phyloP scores from a whole-genome alignment of 768 basidiomycete species.

The Hygrocybe punicea region DNA sequence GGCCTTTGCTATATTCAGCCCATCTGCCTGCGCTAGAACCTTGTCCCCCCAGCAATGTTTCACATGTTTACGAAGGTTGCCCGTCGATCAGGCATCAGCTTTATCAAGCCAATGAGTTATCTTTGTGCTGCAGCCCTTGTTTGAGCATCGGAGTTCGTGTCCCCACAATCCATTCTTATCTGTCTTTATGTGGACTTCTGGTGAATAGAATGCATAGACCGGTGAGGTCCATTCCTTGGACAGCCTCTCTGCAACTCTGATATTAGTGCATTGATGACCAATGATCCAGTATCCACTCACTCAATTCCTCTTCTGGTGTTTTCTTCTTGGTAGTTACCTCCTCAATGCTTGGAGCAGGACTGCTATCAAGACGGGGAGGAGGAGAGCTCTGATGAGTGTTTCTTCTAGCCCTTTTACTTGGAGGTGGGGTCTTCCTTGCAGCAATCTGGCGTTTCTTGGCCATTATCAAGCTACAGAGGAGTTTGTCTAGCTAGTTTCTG shows the following conservation, averaged over 20 bases:
- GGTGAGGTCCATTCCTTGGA: constrained; percentile 25
- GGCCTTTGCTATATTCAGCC: background rate
- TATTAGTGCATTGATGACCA: background rate
- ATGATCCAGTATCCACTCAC: background rate
- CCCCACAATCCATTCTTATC: constrained; percentile 7
- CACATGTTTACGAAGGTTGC: constrained; percentile 28
- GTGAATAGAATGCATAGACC: constrained; percentile 28
- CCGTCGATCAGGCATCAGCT: constrained; percentile 23
- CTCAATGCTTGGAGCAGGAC: background rate
- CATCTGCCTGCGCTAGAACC: background rate
- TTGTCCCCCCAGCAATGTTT: background rate
- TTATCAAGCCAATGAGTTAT: constrained; percentile 22
- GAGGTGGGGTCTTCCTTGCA: too few relatives aligned
- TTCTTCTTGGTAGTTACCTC: background rate
- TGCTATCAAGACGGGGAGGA: too few relatives aligned
- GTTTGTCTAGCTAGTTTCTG: too few relatives aligned
- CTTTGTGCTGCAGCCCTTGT: constrained; percentile 12
- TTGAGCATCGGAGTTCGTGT: constrained; percentile 25
- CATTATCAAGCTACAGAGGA: too few relatives aligned
- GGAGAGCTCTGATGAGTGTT: too few relatives aligned
- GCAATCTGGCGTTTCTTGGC: too few relatives aligned
- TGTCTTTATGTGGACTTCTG: constrained; percentile 15
- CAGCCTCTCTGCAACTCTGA: constrained; percentile 14
- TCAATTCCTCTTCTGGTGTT: background rate
- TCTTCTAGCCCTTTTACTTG: too few relatives aligned